Conservation (phyloP, 177 flowering plant genomes). For the Telopea speciosissima region DNA sequence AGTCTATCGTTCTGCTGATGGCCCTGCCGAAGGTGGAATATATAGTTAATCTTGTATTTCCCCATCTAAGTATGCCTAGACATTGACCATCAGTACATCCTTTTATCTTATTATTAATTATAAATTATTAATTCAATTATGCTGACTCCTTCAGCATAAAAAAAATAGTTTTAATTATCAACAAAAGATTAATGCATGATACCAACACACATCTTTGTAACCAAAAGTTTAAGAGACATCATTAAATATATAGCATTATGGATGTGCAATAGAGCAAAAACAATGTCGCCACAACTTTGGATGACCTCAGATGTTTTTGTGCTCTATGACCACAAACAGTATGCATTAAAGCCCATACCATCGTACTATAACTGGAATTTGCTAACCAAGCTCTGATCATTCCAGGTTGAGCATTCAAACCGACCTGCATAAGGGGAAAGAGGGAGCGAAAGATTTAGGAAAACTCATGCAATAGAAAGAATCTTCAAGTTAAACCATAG, state of each 20-base stretch:
- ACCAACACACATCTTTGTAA: too few relatives aligned
- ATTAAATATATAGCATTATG: neutral
- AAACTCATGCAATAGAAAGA: neutral
- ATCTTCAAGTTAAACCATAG: neutral
- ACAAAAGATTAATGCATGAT: neutral
- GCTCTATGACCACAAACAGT: slow-evolving; percentile 7
- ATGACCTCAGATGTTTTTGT: slow-evolving; percentile 12
- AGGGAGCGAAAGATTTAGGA: neutral
- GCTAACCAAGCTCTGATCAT: slow-evolving; percentile 6
- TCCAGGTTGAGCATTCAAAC: slow-evolving; percentile 18
- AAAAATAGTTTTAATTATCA: neutral
- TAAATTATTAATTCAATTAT: too few relatives aligned
- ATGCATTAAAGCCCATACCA: slow-evolving; percentile 13
- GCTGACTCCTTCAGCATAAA: too few relatives aligned
- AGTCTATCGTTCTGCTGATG: too few relatives aligned
- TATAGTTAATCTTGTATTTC: too few relatives aligned
- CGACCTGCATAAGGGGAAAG: slow-evolving; percentile 14
- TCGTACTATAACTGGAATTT: slow-evolving; percentile 19
- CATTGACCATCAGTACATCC: too few relatives aligned
- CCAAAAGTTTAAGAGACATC: neutral
- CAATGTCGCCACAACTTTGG: neutral
- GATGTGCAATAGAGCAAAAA: neutral
- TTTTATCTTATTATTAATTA: too few relatives aligned
- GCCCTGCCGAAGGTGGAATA: too few relatives aligned
- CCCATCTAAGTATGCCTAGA: too few relatives aligned